Evolutionary conservation across 2,329 filamentous ascomycete species (phyloP), one percentile per base, ranked within the genome.

Genomic region (Botrytis elliptica): DNA sequence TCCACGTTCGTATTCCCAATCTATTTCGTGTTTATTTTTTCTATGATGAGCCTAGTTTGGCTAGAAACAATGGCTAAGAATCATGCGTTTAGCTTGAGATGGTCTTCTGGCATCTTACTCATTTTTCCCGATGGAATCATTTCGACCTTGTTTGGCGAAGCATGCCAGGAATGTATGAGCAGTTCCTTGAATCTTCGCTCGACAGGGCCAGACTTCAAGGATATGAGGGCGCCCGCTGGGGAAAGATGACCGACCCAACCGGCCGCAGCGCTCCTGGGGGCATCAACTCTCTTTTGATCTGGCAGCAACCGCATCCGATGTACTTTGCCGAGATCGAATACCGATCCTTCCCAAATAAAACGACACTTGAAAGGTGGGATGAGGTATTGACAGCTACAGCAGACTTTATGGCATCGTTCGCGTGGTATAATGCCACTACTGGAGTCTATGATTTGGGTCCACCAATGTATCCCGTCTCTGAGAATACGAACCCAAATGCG

Each of bases 261-360:
- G 87, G 88, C 40, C 83, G 86, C 18, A 87, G 85, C 65, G 86
- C 87, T 1, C 88, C 88, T 0, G 88, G 89, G 3, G 86, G 88
- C 75, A 90, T 90, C 78, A 90, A 90, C 78, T 86, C 85, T 16
- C 81, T 90, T 1, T 81, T 91, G 4, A 87, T 90, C 73, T 90
- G 88, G 88, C 88, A 90, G 76, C 88, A 90, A 77, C 88, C 88
- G 12, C 88, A 90, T 78, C 84, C 86, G 0, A 86, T 90, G 83
- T 88, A 88, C 77, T 88, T 90, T 77, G 88, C 88, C 0, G 88
- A 89, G 78, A 80, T 86, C 29, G 86, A 88, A 77, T 89, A 86
- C 77, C 83, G 86, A 36, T 83, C 83, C 0, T 84, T 82, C 70
- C 84, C 85, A 0, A 83, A 81, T 12, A 71, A 80, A 4, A 79